These are phyloP conservation scores for Penicillium expansum DNA, from an alignment of 2,329 filamentous ascomycete species.

Conservation along the genomic window DNA sequence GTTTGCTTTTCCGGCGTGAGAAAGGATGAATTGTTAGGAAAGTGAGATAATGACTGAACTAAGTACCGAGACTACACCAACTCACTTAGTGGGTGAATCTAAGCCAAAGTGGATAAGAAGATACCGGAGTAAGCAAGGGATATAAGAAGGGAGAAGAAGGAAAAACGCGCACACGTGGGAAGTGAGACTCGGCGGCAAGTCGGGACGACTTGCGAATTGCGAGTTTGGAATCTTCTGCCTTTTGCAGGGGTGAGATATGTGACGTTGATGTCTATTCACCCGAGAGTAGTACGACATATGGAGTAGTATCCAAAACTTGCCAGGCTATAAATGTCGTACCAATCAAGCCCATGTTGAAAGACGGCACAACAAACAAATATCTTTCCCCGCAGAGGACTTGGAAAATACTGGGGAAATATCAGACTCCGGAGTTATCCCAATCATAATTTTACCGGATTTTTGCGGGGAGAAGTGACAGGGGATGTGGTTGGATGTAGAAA, in stretches of 20 bases:
- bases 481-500: neutral
- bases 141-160: slow-evolving; percentile 5
- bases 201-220: neutral
- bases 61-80: neutral
- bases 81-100: neutral
- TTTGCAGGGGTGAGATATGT: neutral
- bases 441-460: neutral
- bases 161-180: slow-evolving; percentile 2
- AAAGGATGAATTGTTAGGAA: neutral
- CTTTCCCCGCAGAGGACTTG: neutral
- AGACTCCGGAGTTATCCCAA: neutral
- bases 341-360: neutral
- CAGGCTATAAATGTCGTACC: neutral
- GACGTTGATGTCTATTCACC: neutral
- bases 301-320: neutral
- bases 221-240: neutral
- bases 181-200: neutral
- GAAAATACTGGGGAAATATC: slow-evolving; percentile 5
- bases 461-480: neutral
- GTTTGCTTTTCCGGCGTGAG: neutral
- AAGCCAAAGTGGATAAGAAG: neutral
- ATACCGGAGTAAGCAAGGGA: slow-evolving; percentile 3
- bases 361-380: neutral
- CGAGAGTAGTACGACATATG: neutral
- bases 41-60: neutral